phyloP scores from a whole-genome alignment of 176 grass and related monocot genomes.

The Avena insularis region DNA sequence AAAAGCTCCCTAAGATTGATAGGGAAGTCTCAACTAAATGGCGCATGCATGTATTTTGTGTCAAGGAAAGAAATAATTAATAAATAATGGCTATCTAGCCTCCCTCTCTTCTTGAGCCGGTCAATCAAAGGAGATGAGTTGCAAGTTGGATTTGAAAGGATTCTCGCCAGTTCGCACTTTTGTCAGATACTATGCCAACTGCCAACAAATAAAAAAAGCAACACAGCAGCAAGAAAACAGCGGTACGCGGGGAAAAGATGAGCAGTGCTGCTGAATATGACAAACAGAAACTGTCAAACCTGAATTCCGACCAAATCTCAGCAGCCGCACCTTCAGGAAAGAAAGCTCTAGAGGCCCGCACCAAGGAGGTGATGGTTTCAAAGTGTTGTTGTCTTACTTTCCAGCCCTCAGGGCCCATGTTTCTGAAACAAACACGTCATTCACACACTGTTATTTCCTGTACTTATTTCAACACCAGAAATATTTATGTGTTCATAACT shows the following conservation, averaged over 20 bases:
- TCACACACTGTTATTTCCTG: neutral
- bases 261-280: slow-evolving; percentile 1
- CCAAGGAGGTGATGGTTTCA: slow-evolving; percentile 75
- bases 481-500: slow-evolving; percentile 13
- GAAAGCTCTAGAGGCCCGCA: slow-evolving; percentile 74
- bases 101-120: neutral
- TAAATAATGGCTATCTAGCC: slow-evolving; percentile 13
- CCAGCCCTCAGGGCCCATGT: slow-evolving; percentile 98
- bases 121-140: neutral
- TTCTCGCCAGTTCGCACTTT: slow-evolving; percentile 2
- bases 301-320: slow-evolving; percentile 96
- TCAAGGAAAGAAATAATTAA: neutral
- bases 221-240: neutral
- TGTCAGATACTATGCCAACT: neutral
- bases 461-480: slow-evolving; percentile 15
- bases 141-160: slow-evolving; percentile 12
- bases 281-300: slow-evolving; percentile 50
- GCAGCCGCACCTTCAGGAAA: slow-evolving; percentile 85
- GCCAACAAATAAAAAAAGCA: neutral
- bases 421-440: slow-evolving; percentile 61
- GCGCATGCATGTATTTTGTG: neutral
- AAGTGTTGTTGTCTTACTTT: slow-evolving; percentile 86
- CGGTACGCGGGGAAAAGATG: neutral
- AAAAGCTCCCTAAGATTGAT: neutral
- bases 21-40: neutral